phyloP scores from a whole-genome alignment of 495 filamentous ascomycete species.

The Aspergillus panamensis region DNA sequence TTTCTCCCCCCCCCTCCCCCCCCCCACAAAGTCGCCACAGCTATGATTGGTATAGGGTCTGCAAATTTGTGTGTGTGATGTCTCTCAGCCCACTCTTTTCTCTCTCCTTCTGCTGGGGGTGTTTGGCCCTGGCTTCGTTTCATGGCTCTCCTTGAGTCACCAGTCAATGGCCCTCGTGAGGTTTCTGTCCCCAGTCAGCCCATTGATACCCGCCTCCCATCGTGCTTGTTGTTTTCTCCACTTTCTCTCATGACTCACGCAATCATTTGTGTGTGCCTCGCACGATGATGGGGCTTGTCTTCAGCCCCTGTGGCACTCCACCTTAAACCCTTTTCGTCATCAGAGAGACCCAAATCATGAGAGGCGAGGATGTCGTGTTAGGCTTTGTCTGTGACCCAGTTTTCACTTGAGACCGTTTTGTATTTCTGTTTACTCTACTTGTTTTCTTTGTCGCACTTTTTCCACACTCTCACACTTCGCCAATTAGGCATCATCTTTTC shows the following conservation, averaged over 20 bases:
- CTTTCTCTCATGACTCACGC: slow-evolving; percentile 5
- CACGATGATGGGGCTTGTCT: slow-evolving; percentile 1
- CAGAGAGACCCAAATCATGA: neutral
- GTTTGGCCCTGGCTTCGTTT: neutral
- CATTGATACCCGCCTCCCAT: slow-evolving; percentile 4
- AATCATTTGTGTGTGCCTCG: slow-evolving; percentile 7
- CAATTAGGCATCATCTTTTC: neutral
- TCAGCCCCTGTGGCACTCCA: slow-evolving; percentile 1
- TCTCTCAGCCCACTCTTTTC: neutral
- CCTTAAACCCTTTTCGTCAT: neutral
- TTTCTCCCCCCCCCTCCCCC: neutral
- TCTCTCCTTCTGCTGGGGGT: neutral
- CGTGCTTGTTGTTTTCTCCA: slow-evolving; percentile 9
- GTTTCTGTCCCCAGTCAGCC: slow-evolving; percentile 7
- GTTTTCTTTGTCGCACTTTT: neutral
- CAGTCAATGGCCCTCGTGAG: neutral
- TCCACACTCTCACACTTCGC: neutral
- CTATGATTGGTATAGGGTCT: neutral
- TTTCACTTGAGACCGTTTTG: neutral
- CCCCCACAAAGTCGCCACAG: neutral
- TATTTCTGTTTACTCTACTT: neutral
- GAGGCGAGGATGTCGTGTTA: neutral
- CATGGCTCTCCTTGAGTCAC: slow-evolving; percentile 3
- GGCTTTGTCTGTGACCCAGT: neutral
- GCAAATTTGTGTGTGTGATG: neutral